Evolutionary conservation across 371 early-diverging fungal species (phyloP).

Genomic region (Rhizomucor pusillus): DNA sequence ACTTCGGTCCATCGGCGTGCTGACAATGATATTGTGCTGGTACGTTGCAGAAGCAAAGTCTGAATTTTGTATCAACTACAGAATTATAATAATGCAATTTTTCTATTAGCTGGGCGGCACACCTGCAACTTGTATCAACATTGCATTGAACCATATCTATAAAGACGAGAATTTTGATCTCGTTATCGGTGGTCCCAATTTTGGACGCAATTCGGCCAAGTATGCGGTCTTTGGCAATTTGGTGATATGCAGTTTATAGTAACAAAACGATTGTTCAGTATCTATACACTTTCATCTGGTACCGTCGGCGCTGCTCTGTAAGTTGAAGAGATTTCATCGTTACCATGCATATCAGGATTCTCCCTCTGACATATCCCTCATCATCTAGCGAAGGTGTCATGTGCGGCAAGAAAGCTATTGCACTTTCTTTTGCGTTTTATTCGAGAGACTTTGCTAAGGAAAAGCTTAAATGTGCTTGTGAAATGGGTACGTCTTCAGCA

Average conservation of each 20-base stretch:
- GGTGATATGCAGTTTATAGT: background rate
- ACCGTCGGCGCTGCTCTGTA: constrained; percentile 46
- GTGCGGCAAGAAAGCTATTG: constrained; percentile 34
- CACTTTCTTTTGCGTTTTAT: constrained; percentile 43
- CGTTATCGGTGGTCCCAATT: constrained; percentile 44
- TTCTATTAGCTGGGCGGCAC: constrained; percentile 32
- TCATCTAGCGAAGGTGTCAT: constrained; percentile 35
- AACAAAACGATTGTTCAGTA: constrained; percentile 9
- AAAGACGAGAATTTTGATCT: constrained; percentile 37
- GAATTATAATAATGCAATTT: background rate
- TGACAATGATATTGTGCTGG: constrained; percentile 33
- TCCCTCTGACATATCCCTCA: background rate
- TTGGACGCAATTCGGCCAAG: constrained; percentile 42
- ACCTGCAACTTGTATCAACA: constrained; percentile 44
- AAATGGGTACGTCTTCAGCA: constrained; percentile 41
- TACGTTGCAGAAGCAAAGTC: no score
- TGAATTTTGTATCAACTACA: no score
- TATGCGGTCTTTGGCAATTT: constrained; percentile 3
- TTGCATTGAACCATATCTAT: constrained; percentile 38
- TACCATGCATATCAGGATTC: background rate
- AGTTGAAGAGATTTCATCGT: constrained; percentile 2
- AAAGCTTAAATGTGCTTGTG: constrained; percentile 27
- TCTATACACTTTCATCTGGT: constrained; percentile 42
- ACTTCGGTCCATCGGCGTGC: constrained; percentile 19
- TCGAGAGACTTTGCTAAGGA: constrained; percentile 15